Evolutionary conservation across 1,139 yeast genomes (phyloP).

Genomic region (Suhomyces ambrosiae): DNA sequence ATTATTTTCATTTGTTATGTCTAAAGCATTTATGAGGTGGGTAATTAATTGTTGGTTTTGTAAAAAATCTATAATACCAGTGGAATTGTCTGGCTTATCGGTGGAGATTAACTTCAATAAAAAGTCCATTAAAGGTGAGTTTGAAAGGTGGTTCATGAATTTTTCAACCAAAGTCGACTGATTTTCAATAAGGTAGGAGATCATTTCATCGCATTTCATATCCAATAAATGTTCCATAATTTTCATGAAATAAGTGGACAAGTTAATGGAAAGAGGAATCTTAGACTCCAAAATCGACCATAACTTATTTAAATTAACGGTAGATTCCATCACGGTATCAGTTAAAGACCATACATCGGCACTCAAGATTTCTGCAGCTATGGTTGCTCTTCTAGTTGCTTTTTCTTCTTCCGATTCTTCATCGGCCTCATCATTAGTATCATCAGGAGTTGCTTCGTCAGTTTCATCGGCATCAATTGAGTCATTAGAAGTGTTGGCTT

Average conservation of each 20-base stretch:
- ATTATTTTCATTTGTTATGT: constrained; percentile 27
- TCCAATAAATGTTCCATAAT: constrained; percentile 91
- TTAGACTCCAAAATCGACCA: constrained; percentile 74
- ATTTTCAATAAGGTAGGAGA: constrained; percentile 62
- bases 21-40: constrained; percentile 58
- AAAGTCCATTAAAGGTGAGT: constrained; percentile 87
- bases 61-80: constrained; percentile 74
- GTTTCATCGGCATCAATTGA: constrained; percentile 10
- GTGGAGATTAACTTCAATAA: constrained; percentile 74
- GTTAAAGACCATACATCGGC: constrained; percentile 96
- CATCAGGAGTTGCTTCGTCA: constrained; percentile 35
- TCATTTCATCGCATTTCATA: constrained; percentile 85
- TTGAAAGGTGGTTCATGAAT: constrained; percentile 76
- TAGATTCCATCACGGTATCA: constrained; percentile 83
- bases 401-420: constrained; percentile 52
- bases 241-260: constrained; percentile 89
- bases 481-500: constrained; percentile 5
- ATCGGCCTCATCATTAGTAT: constrained; percentile 16
- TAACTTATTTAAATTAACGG: constrained; percentile 62
- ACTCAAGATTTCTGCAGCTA: constrained; percentile 87
- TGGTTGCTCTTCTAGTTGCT: constrained; percentile 71
- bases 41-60: constrained; percentile 66
- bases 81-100: constrained; percentile 74
- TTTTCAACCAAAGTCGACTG: constrained; percentile 66
- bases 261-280: constrained; percentile 65